phyloP scores from a whole-genome alignment of 495 filamentous ascomycete species.

The Apiosordaria backusii region DNA sequence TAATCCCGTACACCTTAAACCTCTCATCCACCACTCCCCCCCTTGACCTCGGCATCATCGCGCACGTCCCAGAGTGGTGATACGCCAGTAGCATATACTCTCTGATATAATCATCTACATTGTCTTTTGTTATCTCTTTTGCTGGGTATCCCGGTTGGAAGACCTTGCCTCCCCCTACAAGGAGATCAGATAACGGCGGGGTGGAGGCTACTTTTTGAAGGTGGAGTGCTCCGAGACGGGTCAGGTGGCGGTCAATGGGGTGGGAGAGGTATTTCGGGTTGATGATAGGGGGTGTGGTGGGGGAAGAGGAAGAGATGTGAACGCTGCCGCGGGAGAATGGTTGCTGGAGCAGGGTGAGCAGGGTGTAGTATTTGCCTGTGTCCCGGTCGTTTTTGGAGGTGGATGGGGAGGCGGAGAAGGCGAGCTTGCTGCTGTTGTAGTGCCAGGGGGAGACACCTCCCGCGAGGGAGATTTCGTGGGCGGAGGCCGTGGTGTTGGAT shows the following conservation, averaged over 20 bases:
- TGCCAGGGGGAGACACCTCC: conserved; percentile 70
- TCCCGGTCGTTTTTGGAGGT: conserved; percentile 5
- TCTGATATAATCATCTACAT: conserved; percentile 24
- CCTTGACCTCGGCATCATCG: conserved; percentile 27
- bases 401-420: conserved; percentile 6
- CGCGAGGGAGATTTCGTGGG: conserved; percentile 52
- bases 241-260: conserved; percentile 44
- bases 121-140: conserved; percentile 4
- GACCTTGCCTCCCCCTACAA: background rate
- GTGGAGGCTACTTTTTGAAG: conserved; percentile 28
- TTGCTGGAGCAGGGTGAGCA: conserved; percentile 32
- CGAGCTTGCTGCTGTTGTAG: conserved; percentile 6
- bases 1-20: conserved; percentile 14
- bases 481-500: background rate
- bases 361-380: conserved; percentile 15
- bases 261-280: conserved; percentile 52
- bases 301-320: conserved; percentile 45
- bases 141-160: background rate
- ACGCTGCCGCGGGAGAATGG: conserved; percentile 52
- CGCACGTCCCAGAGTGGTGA: conserved; percentile 28
- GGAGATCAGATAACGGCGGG: conserved; percentile 28
- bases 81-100: conserved; percentile 23
- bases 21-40: conserved; percentile 14
- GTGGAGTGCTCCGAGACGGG: conserved; percentile 38
- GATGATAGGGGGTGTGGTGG: conserved; percentile 37